Conservation (phyloP, 495 filamentous ascomycete genomes). For the Cryomyces minteri region DNA sequence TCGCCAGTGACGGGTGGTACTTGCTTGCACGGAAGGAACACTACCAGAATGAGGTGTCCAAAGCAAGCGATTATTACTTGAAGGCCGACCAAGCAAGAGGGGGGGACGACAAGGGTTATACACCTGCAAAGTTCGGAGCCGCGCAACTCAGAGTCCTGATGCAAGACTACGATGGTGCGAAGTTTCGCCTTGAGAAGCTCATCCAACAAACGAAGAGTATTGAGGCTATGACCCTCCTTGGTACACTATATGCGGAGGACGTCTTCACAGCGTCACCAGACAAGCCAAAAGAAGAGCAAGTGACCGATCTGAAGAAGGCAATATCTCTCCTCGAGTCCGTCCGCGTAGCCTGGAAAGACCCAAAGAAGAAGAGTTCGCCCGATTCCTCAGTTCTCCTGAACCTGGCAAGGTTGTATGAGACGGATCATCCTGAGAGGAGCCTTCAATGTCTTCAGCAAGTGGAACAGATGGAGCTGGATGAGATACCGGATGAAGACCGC, state of each 20-base stretch:
- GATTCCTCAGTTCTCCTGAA: constrained; percentile 86
- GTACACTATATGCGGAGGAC: constrained; percentile 82
- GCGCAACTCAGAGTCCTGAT: constrained; percentile 75
- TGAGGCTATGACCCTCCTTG: constrained; percentile 83
- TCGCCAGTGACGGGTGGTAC: constrained; percentile 95
- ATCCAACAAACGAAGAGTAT: constrained; percentile 66
- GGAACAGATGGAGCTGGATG: constrained; percentile 66
- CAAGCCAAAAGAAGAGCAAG: constrained; percentile 72
- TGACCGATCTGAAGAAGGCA: constrained; percentile 62
- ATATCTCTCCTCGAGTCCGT: constrained; percentile 65
- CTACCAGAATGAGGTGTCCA: constrained; percentile 43
- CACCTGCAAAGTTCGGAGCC: constrained; percentile 82
- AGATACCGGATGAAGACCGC: constrained; percentile 46
- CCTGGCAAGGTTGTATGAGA: constrained; percentile 78
- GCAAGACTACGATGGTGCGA: constrained; percentile 74
- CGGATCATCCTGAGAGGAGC: constrained; percentile 68
- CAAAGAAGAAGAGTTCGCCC: constrained; percentile 59
- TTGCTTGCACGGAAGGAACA: constrained; percentile 79
- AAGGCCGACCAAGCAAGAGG: constrained; percentile 79
- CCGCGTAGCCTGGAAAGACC: constrained; percentile 76
- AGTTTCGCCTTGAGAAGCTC: constrained; percentile 85
- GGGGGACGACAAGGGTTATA: constrained; percentile 67
- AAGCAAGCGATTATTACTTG: constrained; percentile 64
- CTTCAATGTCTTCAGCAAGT: constrained; percentile 80
- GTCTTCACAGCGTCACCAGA: constrained; percentile 60